These are phyloP conservation scores for Panicum hallii DNA, from an alignment of 202 grass and related monocot genomes.

Conservation along the genomic window DNA sequence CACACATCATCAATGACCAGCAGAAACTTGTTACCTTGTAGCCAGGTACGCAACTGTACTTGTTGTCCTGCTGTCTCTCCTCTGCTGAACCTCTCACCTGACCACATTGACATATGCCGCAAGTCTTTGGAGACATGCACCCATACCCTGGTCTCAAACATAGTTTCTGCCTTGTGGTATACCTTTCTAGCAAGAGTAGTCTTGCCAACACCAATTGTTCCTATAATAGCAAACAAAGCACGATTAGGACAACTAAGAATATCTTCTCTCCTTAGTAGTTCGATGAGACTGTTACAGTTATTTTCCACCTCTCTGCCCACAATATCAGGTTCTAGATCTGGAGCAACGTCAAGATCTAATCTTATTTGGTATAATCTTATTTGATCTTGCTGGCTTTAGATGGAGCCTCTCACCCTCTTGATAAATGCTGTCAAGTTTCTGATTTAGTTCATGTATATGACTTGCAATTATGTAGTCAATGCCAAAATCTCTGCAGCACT, in stretches of 20 bases:
- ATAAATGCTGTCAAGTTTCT: constrained; percentile 34
- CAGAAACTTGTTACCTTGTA: constrained; percentile 46
- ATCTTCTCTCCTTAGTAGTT: constrained; percentile 32
- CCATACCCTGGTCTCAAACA: constrained; percentile 48
- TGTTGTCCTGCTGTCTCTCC: constrained; percentile 32
- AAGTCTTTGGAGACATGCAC: constrained; percentile 51
- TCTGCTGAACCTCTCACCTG: constrained; percentile 25
- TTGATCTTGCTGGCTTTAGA: constrained; percentile 44
- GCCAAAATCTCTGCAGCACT: constrained; percentile 46
- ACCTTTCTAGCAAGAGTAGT: constrained; percentile 55
- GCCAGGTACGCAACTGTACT: constrained; percentile 1
- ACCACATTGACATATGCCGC: constrained; percentile 47
- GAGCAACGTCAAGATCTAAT: constrained; percentile 46
- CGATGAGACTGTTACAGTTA: constrained; percentile 33
- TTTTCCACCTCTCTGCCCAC: constrained; percentile 44
- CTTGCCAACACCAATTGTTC: constrained; percentile 59
- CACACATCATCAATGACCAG: constrained; percentile 59
- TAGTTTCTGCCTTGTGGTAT: constrained; percentile 32
- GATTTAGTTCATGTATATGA: constrained; percentile 46
- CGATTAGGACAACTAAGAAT: neutral
- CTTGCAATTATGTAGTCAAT: constrained; percentile 25
- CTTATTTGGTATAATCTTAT: constrained; percentile 35
- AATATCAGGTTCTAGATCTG: constrained; percentile 47
- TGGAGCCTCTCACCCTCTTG: constrained; percentile 21
- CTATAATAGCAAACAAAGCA: constrained; percentile 46